Evolutionary conservation across 2,329 filamentous ascomycete species (phyloP), one percentile per base, ranked within the genome.

Genomic region (Fusarium cyanostomum): DNA sequence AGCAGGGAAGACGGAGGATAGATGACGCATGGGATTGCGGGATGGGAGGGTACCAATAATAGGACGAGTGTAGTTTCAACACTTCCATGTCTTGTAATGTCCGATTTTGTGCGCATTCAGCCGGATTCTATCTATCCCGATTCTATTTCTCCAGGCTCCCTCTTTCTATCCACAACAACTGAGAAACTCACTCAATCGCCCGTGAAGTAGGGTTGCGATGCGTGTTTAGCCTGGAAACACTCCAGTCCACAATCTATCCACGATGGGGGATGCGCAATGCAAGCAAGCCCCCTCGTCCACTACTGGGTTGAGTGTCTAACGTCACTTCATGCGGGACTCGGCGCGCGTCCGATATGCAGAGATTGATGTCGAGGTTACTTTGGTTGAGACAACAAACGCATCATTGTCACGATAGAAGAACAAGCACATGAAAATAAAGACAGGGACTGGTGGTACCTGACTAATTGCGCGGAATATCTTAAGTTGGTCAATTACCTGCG

Each of bases 11-110:
- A 52, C 56, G 35, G 42, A 8, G 41, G 39, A 50, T 53, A 27
- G 49, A 67, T 68, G 68, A 56, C 55, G 62, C 52, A 56, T 54
- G 53, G 46, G 45, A 61, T 54, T 13, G 44, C 10, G 26, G 31
- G 18, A 44, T 37, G 30, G 8, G n/a, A 18, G 18, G 35, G 42
- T 44, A 54, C 59, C 52, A 61, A 58, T 53, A 59, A 66, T 64
- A 66, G 60, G 49, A 42, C 33, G 54, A 60, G 46, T 49, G 21
- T 46, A 24, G 33, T 31, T 45, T 41, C 49, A 49, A 38, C 15
- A 18, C 38, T 59, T 28, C n/a, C n/a, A n/a, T n/a, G 28, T 56
- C 30, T 27, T 41, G 27, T 43, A 38, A 26, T 31, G 31, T n/a
- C 27, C 16, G 45, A 35, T 42, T 33, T 11, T 24, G 54, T 38